Percentiles rank a stretch among this genome's conserved stretches.
Conservation (phyloP, 176 grass and related monocot species). For the Carex parvula region DNA sequence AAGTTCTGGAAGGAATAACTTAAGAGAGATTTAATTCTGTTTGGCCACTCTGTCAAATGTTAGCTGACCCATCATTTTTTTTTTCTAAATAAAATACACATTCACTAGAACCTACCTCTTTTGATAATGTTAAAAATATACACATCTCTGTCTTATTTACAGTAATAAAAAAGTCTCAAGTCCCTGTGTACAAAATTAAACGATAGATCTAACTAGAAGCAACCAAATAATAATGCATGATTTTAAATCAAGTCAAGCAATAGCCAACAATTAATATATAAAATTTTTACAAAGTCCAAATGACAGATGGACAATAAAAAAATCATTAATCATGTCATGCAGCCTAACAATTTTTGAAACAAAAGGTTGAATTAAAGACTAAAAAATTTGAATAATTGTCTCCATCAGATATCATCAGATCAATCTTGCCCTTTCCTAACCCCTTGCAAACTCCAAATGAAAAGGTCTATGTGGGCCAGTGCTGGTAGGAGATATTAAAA, state of each 20-base stretch:
- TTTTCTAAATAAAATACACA: not conserved
- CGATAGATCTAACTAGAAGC: not conserved
- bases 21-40: not conserved
- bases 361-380: conserved; percentile 27
- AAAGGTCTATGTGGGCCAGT: too few species aligned
- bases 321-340: not conserved
- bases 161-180: not conserved
- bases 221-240: not conserved
- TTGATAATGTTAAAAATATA: not conserved
- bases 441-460: not conserved
- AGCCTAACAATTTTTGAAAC: not conserved
- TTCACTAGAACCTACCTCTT: not conserved
- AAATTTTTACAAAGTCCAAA: not conserved
- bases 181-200: not conserved
- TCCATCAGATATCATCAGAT: conserved; percentile 17
- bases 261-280: not conserved
- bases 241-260: not conserved
- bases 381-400: conserved; percentile 28
- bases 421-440: conserved; percentile 30
- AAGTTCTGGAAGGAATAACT: not conserved
- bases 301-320: not conserved
- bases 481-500: too few species aligned
- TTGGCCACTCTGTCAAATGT: not conserved
- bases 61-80: not conserved
- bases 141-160: not conserved